Base-by-base conservation (phyloP, 78 protist genomes). In the Pigoraptor vietnamica region DNA sequence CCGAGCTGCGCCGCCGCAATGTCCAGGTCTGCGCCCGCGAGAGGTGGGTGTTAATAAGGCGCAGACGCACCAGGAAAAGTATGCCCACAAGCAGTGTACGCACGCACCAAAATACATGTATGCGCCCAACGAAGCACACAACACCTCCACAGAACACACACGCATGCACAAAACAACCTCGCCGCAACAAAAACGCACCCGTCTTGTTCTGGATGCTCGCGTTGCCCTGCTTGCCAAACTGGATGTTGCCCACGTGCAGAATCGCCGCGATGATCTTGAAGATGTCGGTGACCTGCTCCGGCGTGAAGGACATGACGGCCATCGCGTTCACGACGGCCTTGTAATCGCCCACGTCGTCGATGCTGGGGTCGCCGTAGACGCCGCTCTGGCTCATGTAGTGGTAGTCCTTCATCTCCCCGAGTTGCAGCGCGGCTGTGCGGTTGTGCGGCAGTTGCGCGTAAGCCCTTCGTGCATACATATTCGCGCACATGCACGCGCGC, bases 301-400 rank as follows among this genome's bases (percentile, higher is more conserved):
- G 92, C 29, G 48, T 35, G 37, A 95, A 93, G 37, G 93, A 91
- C 90, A 95, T 93, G 24, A 91, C 91, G 37, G 81, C 88, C 95
- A 95, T 93, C 35, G 97, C 95, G 24, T n/a, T 19, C 35, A 2
- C 36, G n/a, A 87, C 37, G 37, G 79, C 34, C 81, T 24, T 2
- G 55, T 24, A 37, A 37, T 86, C 89, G 33, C 0, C 87, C 35
- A 2, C 32, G 29, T 37, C 87, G n/a, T 89, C 87, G 39, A 89
- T 55, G 91, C 29, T 92, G 48, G 95, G 95, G 79, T 90, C 95
- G 25, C 90, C 67, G 90, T 92, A 95, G 29, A 92, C 91, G 34
- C 93, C 92, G 55, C 95, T 92, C 89, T 92, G 95, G 33, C 91
- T 92, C 25, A 93, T 88, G 92, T 92, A 93, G 89, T 93, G 90